Evolutionary conservation across 2,329 filamentous ascomycete species (phyloP).

Genomic region (Paradendryphiella salina): DNA sequence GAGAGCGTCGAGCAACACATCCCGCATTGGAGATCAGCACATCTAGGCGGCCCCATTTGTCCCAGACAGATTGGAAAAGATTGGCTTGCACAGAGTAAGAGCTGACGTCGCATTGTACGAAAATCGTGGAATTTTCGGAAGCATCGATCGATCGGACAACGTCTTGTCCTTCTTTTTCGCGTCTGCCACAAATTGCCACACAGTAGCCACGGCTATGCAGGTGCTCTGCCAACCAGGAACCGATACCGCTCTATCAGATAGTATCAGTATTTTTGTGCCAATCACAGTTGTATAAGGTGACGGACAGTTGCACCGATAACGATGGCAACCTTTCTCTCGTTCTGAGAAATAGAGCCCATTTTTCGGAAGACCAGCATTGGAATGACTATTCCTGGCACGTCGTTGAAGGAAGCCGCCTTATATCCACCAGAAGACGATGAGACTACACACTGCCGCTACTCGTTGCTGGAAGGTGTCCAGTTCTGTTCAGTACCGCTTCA

Average conservation of each 20-base stretch:
- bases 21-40: slow-evolving; percentile 57
- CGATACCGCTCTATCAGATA: slow-evolving; percentile 53
- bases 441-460: not conserved
- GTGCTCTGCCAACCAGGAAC: slow-evolving; percentile 48
- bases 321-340: slow-evolving; percentile 43
- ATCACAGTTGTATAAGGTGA: slow-evolving; percentile 5
- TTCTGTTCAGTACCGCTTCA: not conserved
- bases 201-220: slow-evolving; percentile 44
- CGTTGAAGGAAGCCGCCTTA: not conserved
- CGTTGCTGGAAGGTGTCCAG: not conserved
- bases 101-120: slow-evolving; percentile 53
- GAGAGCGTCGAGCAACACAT: slow-evolving; percentile 51
- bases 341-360: slow-evolving; percentile 12
- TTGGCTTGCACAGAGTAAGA: slow-evolving; percentile 52
- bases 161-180: slow-evolving; percentile 42
- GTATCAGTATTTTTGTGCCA: slow-evolving; percentile 1
- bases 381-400: not conserved
- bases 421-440: not conserved
- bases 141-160: slow-evolving; percentile 24
- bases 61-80: slow-evolving; percentile 51
- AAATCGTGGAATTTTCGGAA: slow-evolving; percentile 44
- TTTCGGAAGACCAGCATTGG: not conserved
- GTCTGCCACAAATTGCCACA: slow-evolving; percentile 49
- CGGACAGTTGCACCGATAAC: slow-evolving; percentile 50
- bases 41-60: slow-evolving; percentile 54